These are phyloP conservation scores for Daldinia concentrica DNA, from an alignment of 495 filamentous ascomycete genomes.

Conservation along the genomic window DNA sequence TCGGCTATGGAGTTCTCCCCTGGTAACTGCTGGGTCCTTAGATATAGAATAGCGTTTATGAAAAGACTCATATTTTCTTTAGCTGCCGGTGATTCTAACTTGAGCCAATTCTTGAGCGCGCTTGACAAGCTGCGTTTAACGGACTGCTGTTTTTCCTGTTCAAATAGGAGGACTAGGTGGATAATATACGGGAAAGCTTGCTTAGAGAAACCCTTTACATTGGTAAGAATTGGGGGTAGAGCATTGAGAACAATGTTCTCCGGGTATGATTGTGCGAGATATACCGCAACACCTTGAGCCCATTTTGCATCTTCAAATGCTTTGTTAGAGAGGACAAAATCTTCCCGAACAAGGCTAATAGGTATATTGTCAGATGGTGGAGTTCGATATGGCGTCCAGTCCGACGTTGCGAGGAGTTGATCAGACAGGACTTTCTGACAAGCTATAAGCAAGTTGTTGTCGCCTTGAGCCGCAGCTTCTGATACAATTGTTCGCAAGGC, in stretches of 20 bases:
- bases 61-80: conserved; percentile 66
- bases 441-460: conserved; percentile 57
- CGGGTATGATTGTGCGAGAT: conserved; percentile 66
- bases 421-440: conserved; percentile 58
- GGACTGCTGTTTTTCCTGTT: conserved; percentile 58
- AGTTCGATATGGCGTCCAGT: conserved; percentile 58
- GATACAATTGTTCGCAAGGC: conserved; percentile 77
- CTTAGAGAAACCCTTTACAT: conserved; percentile 72
- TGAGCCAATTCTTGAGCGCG: conserved; percentile 62
- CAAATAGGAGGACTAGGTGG: conserved; percentile 74
- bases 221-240: conserved; percentile 67
- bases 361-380: conserved; percentile 55
- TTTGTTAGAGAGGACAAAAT: conserved; percentile 46
- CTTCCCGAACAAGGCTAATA: conserved; percentile 33
- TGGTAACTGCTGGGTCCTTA: conserved; percentile 81
- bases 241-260: conserved; percentile 73
- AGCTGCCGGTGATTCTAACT: conserved; percentile 48
- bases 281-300: conserved; percentile 69
- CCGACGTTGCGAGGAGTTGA: conserved; percentile 55
- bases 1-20: conserved; percentile 80
- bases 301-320: conserved; percentile 60
- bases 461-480: conserved; percentile 55
- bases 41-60: conserved; percentile 84
- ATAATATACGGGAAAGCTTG: conserved; percentile 80
- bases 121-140: conserved; percentile 60